These are phyloP conservation scores for Penicillium sp. DNA, from an alignment of 2,329 filamentous ascomycete genomes.

Conservation along the genomic window DNA sequence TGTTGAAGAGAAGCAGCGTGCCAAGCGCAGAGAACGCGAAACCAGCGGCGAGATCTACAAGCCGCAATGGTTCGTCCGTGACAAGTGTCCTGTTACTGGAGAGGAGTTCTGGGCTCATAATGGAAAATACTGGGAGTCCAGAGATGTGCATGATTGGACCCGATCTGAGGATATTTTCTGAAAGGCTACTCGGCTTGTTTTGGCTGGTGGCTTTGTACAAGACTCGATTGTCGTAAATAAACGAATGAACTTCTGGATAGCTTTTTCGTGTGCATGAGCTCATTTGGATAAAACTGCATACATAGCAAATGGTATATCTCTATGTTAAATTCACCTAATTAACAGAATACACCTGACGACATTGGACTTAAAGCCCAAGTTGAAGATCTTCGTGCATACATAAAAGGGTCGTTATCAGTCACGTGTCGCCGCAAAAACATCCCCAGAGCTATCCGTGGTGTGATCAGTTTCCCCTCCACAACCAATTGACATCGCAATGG, in stretches of 20 bases:
- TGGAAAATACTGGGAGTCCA: slow-evolving; percentile 78
- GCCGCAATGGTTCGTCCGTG: slow-evolving; percentile 81
- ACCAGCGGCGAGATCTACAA: slow-evolving; percentile 73
- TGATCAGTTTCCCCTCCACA: slow-evolving; percentile 6
- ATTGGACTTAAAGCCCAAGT: background rate
- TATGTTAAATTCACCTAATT: background rate
- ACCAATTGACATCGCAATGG: slow-evolving; percentile 30
- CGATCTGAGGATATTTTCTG: slow-evolving; percentile 73
- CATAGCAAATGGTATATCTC: background rate
- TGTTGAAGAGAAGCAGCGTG: slow-evolving; percentile 86
- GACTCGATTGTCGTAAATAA: slow-evolving; percentile 13
- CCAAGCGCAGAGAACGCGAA: slow-evolving; percentile 70
- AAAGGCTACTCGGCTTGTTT: background rate
- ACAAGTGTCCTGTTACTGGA: slow-evolving; percentile 72
- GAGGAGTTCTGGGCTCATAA: slow-evolving; percentile 89
- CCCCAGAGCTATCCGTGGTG: slow-evolving; percentile 4
- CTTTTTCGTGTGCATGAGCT: background rate
- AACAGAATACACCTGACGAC: background rate
- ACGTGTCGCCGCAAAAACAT: slow-evolving; percentile 15
- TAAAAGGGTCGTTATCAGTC: slow-evolving; percentile 6
- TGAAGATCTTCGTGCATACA: background rate
- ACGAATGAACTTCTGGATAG: slow-evolving; percentile 1
- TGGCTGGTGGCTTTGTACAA: slow-evolving; percentile 12
- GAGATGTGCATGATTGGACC: slow-evolving; percentile 63
- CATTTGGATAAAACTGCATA: background rate